Percentiles rank a stretch among this genome's conserved stretches.
Conservation (phyloP, 2,329 filamentous ascomycete genomes). For the Stagonosporopsis chrysanthemi region DNA sequence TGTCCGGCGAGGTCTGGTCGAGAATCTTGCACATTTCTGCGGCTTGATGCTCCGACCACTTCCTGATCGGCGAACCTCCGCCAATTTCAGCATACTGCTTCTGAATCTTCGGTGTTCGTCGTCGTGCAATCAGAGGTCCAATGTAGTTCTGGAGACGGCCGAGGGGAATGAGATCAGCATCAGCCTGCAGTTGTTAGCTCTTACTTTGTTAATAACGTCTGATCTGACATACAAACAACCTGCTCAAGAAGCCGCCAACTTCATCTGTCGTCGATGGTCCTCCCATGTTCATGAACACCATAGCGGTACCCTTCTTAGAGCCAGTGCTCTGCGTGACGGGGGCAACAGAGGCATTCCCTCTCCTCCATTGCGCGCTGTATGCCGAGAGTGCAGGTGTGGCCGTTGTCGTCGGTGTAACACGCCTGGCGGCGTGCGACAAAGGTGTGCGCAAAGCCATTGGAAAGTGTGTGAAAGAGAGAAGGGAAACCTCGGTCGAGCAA, state of each 20-base stretch:
- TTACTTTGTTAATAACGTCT: not conserved
- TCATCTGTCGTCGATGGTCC: slow-evolving; percentile 88
- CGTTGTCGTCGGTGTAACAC: slow-evolving; percentile 38
- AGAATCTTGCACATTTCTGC: slow-evolving; percentile 97
- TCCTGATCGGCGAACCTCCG: slow-evolving; percentile 95
- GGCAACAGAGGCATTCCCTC: slow-evolving; percentile 64
- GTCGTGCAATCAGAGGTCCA: slow-evolving; percentile 82
- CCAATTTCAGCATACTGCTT: slow-evolving; percentile 96
- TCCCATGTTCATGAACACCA: slow-evolving; percentile 99
- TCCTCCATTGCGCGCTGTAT: slow-evolving; percentile 47
- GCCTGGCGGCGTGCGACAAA: slow-evolving; percentile 43
- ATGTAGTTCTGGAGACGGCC: slow-evolving; percentile 90
- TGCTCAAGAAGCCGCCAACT: slow-evolving; percentile 87
- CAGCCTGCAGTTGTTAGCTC: slow-evolving; percentile 66
- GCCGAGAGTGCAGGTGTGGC: slow-evolving; percentile 39
- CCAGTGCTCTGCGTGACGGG: slow-evolving; percentile 69
- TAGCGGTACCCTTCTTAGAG: slow-evolving; percentile 84
- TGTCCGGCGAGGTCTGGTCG: slow-evolving; percentile 88
- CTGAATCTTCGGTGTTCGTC: slow-evolving; percentile 94
- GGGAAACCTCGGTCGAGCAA: slow-evolving; percentile 4
- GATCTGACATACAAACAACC: slow-evolving; percentile 77
- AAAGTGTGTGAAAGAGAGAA: slow-evolving; percentile 39
- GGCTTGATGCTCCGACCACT: slow-evolving; percentile 96
- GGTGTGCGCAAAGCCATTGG: slow-evolving; percentile 50
- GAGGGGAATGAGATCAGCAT: slow-evolving; percentile 94